Conservation (phyloP, 2,329 filamentous ascomycete genomes). For the Apiospora saccharicola region DNA sequence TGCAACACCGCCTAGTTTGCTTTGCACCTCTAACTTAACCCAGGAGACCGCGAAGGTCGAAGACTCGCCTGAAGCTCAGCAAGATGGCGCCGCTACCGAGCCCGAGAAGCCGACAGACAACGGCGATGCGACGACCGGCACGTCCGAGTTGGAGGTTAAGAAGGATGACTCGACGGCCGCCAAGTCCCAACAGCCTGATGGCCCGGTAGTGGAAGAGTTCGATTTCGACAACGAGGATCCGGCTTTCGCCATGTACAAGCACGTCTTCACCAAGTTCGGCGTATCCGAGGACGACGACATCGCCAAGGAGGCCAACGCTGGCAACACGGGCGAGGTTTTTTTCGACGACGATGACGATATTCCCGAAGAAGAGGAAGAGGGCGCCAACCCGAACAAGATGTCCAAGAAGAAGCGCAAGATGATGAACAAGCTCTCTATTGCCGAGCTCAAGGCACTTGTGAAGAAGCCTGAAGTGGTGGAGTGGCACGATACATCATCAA, state of each 20-base stretch:
- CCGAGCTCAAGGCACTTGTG: conserved; percentile 92
- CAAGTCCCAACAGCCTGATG: conserved; percentile 51
- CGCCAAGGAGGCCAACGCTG: conserved; percentile 69
- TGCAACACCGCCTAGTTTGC: background rate
- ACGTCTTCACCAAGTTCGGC: conserved; percentile 83
- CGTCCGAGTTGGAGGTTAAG: conserved; percentile 51
- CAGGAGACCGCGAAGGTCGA: conserved; percentile 34
- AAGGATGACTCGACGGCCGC: conserved; percentile 44
- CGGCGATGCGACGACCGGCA: conserved; percentile 37
- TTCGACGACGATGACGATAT: conserved; percentile 87
- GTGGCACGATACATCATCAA: conserved; percentile 94
- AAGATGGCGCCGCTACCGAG: conserved; percentile 35
- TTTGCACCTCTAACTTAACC: conserved; percentile 26
- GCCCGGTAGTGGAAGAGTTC: conserved; percentile 50
- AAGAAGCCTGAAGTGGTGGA: conserved; percentile 93
- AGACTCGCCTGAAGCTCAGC: conserved; percentile 46
- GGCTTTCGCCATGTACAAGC: conserved; percentile 82
- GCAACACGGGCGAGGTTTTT: conserved; percentile 85
- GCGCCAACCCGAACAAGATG: conserved; percentile 69
- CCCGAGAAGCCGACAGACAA: conserved; percentile 36
- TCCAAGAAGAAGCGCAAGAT: conserved; percentile 96
- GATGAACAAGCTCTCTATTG: conserved; percentile 90
- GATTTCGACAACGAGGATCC: conserved; percentile 73
- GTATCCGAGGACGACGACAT: conserved; percentile 68
- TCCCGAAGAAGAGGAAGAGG: conserved; percentile 82